Conservation (phyloP, 805 yeast genomes). For the Cyberlindnera lachancei region DNA sequence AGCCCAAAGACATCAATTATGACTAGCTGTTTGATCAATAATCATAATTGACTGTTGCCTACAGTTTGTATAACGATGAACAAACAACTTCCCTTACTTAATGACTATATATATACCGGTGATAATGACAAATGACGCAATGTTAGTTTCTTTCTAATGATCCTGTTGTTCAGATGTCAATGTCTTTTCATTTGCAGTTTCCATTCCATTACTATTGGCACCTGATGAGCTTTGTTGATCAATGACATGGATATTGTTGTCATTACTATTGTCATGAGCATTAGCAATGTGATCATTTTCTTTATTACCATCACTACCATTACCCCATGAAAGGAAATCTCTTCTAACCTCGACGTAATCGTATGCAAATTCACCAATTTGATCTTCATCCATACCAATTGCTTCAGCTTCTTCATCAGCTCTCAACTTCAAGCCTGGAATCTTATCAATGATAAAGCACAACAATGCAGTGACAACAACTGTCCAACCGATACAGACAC, state of each 20-base stretch:
- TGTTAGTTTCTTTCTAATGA: too few relatives aligned
- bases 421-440: constrained; percentile 78
- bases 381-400: constrained; percentile 90
- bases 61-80: too few relatives aligned
- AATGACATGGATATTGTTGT: neutral
- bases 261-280: neutral
- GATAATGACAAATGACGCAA: too few relatives aligned
- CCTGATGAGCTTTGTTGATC: constrained; percentile 1
- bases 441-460: constrained; percentile 63
- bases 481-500: constrained; percentile 69
- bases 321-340: constrained; percentile 58
- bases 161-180: too few relatives aligned
- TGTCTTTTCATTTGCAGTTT: neutral
- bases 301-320: too few relatives aligned
- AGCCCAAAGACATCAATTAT: too few relatives aligned
- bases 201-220: too few relatives aligned
- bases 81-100: too few relatives aligned
- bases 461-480: constrained; percentile 70
- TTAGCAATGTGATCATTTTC: neutral
- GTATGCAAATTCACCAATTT: constrained; percentile 97
- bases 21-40: too few relatives aligned
- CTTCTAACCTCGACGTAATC: constrained; percentile 96
- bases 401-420: constrained; percentile 82
- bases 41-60: too few relatives aligned
- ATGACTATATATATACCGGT: too few relatives aligned